phyloP scores from a whole-genome alignment of 768 basidiomycete genomes.

The Filobasidium floriforme region DNA sequence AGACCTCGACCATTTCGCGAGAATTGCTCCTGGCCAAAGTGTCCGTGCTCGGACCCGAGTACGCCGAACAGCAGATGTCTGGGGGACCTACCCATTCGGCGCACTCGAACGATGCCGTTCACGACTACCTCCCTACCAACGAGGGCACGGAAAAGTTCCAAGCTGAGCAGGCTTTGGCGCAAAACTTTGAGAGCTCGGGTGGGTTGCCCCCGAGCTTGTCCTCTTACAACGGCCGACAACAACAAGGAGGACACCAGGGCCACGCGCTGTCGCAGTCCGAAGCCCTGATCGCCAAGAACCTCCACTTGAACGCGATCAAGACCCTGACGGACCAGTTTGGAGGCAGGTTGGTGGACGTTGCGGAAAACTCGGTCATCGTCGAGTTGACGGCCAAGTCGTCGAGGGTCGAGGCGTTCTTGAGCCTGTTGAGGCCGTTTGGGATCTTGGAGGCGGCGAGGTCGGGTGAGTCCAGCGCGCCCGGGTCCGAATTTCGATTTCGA shows the following conservation, averaged over 20 bases:
- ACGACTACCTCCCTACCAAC: constrained; percentile 68
- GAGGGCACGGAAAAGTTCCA: constrained; percentile 63
- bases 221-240: constrained; percentile 1
- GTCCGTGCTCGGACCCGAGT: constrained; percentile 94
- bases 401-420: constrained; percentile 86
- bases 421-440: constrained; percentile 84
- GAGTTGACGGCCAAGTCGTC: constrained; percentile 89
- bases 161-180: constrained; percentile 64
- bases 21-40: constrained; percentile 93
- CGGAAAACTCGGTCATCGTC: constrained; percentile 87
- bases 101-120: constrained; percentile 55
- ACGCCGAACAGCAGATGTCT: constrained; percentile 79
- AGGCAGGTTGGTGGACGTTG: constrained; percentile 86
- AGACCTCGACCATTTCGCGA: constrained; percentile 80
- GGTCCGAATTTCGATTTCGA: too few relatives aligned
- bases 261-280: constrained; percentile 62
- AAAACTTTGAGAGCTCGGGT: constrained; percentile 65
- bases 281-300: constrained; percentile 78
- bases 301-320: constrained; percentile 79
- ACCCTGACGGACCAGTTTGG: constrained; percentile 80
- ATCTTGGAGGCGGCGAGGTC: constrained; percentile 90
- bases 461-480: constrained; percentile 52
- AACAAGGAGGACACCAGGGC: constrained; percentile 44
- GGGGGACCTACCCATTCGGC: constrained; percentile 73
- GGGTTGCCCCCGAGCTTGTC: constrained; percentile 9